Conservation (phyloP, 805 yeast genomes). For the Saccharomycopsis guyanensis region DNA sequence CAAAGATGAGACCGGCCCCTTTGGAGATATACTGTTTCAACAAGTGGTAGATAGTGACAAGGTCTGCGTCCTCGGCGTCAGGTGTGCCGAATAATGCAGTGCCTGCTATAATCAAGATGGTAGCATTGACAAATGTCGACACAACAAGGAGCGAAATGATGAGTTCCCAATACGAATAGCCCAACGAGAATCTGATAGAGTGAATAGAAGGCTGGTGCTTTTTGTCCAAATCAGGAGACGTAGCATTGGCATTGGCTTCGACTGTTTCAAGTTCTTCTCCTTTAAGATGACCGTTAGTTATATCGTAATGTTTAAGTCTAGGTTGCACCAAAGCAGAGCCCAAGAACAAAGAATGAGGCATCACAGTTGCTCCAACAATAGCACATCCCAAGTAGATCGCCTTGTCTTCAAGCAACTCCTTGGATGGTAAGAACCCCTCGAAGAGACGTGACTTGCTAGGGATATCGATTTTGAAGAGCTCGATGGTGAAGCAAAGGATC, state of each 20-base stretch:
- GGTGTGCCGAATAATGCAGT: slow-evolving; percentile 64
- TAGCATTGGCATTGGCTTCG: neutral
- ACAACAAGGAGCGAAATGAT: slow-evolving; percentile 63
- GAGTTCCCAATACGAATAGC: slow-evolving; percentile 67
- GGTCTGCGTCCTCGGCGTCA: slow-evolving; percentile 72
- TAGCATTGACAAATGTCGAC: slow-evolving; percentile 80
- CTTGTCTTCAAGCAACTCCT: slow-evolving; percentile 41
- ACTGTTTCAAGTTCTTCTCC: slow-evolving; percentile 22
- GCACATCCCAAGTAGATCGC: slow-evolving; percentile 74
- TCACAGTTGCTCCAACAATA: slow-evolving; percentile 85
- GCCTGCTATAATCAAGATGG: slow-evolving; percentile 79
- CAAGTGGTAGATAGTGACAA: slow-evolving; percentile 66
- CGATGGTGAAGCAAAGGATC: slow-evolving; percentile 68
- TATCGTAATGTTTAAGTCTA: slow-evolving; percentile 67
- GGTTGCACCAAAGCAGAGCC: slow-evolving; percentile 88
- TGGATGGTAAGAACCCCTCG: slow-evolving; percentile 29
- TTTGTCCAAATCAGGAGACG: slow-evolving; percentile 23
- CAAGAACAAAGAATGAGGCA: slow-evolving; percentile 84
- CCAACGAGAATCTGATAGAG: slow-evolving; percentile 71
- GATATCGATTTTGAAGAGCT: slow-evolving; percentile 44
- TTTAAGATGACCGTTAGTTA: slow-evolving; percentile 42
- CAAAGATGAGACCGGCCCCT: slow-evolving; percentile 76
- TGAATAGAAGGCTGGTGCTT: slow-evolving; percentile 61
- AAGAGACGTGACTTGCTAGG: slow-evolving; percentile 41
- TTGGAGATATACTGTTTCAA: slow-evolving; percentile 56